A percentile compares a stretch with the other conserved stretches of the same genome.
These are phyloP conservation scores for Yarrowia galli DNA, from an alignment of 1,139 yeast genomes.

Conservation along the genomic window DNA sequence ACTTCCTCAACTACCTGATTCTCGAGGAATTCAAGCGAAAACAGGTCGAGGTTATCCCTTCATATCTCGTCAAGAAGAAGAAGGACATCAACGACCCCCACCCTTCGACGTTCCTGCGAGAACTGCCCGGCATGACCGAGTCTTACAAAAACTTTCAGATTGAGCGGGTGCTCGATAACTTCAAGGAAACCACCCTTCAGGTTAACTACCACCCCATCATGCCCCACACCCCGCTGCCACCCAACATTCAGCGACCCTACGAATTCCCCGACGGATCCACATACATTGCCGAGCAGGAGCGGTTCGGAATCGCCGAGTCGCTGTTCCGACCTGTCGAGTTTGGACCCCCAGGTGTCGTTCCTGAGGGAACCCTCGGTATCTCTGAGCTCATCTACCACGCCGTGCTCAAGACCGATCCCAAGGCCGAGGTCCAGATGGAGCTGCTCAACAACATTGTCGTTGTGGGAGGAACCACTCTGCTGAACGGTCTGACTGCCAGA, in stretches of 20 bases:
- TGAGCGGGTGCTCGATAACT: constrained; percentile 59
- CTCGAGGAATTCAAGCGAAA: constrained; percentile 48
- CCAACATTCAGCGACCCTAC: constrained; percentile 59
- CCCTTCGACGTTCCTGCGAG: constrained; percentile 27
- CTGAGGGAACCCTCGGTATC: constrained; percentile 60
- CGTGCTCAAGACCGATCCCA: constrained; percentile 53
- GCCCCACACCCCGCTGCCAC: constrained; percentile 43
- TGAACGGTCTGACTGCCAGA: constrained; percentile 85
- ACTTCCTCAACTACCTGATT: constrained; percentile 53
- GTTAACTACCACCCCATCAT: constrained; percentile 57
- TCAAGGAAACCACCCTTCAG: constrained; percentile 69
- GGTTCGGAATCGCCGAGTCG: constrained; percentile 78
- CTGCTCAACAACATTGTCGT: constrained; percentile 87
- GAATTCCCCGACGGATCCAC: constrained; percentile 83
- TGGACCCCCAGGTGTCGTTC: constrained; percentile 46
- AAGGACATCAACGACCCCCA: constrained; percentile 35
- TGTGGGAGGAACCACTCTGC: constrained; percentile 85
- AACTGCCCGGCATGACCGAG: constrained; percentile 44
- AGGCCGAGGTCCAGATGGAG: constrained; percentile 79
- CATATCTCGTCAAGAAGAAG: constrained; percentile 34
- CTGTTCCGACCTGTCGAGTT: constrained; percentile 61
- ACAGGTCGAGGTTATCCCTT: constrained; percentile 46
- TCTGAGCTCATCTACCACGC: constrained; percentile 75
- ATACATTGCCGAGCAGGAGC: constrained; percentile 65
- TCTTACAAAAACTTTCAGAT: constrained; percentile 52